These are phyloP conservation scores for Flueggea neowawraea DNA, from an alignment of 441 rosid genomes.

Conservation along the genomic window DNA sequence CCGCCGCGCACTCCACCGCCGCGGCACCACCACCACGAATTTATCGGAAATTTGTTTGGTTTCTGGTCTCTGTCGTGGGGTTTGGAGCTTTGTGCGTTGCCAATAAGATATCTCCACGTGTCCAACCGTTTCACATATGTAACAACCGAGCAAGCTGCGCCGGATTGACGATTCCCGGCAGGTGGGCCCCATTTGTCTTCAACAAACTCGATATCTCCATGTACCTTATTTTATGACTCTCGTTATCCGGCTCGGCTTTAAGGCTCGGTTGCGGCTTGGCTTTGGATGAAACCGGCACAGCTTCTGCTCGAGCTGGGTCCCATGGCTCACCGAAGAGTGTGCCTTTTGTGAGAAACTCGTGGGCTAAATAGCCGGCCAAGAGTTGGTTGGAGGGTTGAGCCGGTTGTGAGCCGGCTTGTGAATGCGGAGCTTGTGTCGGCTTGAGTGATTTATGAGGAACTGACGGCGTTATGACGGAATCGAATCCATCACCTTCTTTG, in stretches of 20 bases:
- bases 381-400: slow-evolving; percentile 34
- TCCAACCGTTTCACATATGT: slow-evolving; percentile 33
- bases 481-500: slow-evolving; percentile 48
- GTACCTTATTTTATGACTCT: slow-evolving; percentile 42
- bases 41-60: no score
- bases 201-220: slow-evolving; percentile 59
- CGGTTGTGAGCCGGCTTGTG: slow-evolving; percentile 15
- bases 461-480: slow-evolving; percentile 19
- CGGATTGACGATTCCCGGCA: slow-evolving; percentile 79
- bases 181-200: slow-evolving; percentile 54
- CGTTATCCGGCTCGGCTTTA: slow-evolving; percentile 25
- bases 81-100: no score
- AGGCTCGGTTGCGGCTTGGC: slow-evolving; percentile 16
- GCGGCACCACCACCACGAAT: no score
- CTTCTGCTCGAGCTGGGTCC: slow-evolving; percentile 38
- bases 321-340: slow-evolving; percentile 59
- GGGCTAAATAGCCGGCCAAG: slow-evolving; percentile 71
- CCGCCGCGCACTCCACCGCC: no score
- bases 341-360: slow-evolving; percentile 64
- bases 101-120: slow-evolving; percentile 21
- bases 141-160: slow-evolving; percentile 64
- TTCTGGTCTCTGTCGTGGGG: no score
- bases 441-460: slow-evolving; percentile 16
- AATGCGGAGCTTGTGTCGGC: slow-evolving; percentile 1
- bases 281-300: slow-evolving; percentile 5